phyloP scores from a whole-genome alignment of 805 yeast genomes.

The Kodamaea fukazawae region DNA sequence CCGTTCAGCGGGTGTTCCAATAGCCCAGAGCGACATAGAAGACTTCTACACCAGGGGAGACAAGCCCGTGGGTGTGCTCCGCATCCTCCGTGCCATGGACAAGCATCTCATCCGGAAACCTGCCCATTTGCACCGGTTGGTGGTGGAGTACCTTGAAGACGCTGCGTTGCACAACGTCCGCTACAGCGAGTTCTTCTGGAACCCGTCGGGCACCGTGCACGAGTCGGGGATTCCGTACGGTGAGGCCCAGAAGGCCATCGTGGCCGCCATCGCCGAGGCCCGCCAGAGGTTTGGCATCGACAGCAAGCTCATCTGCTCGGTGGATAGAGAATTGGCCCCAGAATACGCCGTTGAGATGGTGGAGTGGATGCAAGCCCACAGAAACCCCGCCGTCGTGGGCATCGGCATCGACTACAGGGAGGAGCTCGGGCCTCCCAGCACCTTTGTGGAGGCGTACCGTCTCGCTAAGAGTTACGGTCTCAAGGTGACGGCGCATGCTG shows the following conservation, averaged over 20 bases:
- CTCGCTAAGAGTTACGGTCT: slow-evolving; percentile 20
- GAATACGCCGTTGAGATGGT: slow-evolving; percentile 24
- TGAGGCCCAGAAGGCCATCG: slow-evolving; percentile 24
- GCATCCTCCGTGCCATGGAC: slow-evolving; percentile 26
- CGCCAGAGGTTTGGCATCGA: slow-evolving; percentile 17
- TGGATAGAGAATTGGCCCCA: slow-evolving; percentile 25
- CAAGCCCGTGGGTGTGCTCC: slow-evolving; percentile 29
- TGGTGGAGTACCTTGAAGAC: slow-evolving; percentile 21
- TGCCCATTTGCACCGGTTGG: slow-evolving; percentile 23
- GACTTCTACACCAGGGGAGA: slow-evolving; percentile 27
- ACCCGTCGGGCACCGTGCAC: slow-evolving; percentile 28
- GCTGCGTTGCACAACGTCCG: slow-evolving; percentile 21
- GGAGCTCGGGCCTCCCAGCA: slow-evolving; percentile 24
- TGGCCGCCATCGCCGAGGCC: slow-evolving; percentile 21
- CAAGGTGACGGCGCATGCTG: slow-evolving; percentile 29
- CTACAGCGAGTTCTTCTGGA: slow-evolving; percentile 30
- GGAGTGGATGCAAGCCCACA: slow-evolving; percentile 24
- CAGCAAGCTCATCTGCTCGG: slow-evolving; percentile 24
- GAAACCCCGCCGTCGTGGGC: slow-evolving; percentile 21
- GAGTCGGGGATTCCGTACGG: slow-evolving; percentile 23
- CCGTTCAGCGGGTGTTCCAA: slow-evolving; percentile 15
- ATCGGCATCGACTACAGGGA: slow-evolving; percentile 32
- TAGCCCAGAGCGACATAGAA: slow-evolving; percentile 19
- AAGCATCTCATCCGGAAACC: slow-evolving; percentile 19
- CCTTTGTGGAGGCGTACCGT: slow-evolving; percentile 22